Conservation (phyloP, 176 grass and related monocot species). For the Tillandsia leiboldiana region DNA sequence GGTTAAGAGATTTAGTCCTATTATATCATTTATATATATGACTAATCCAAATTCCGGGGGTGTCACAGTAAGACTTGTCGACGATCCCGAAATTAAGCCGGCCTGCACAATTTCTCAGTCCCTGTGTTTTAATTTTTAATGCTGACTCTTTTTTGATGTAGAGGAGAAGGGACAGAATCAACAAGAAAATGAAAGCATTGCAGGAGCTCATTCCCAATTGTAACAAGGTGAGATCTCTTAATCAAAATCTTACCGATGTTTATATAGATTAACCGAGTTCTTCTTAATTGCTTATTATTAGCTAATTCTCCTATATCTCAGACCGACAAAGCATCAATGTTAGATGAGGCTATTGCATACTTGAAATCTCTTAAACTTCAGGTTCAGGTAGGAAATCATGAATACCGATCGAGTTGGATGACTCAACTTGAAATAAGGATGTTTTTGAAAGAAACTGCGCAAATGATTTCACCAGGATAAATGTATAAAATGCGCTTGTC, state of each 20-base stretch:
- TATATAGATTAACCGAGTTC: too few species aligned
- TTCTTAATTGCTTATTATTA: neutral
- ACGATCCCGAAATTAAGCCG: neutral
- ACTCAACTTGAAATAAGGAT: neutral
- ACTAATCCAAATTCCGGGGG: too few species aligned
- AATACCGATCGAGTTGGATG: neutral
- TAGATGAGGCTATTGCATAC: constrained; percentile 95
- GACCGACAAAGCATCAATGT: constrained; percentile 95
- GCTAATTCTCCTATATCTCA: constrained; percentile 3
- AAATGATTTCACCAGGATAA: too few species aligned
- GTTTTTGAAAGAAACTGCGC: neutral
- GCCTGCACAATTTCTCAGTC: neutral
- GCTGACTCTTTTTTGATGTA: constrained; percentile 21
- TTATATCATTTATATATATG: too few species aligned
- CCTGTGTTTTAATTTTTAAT: neutral
- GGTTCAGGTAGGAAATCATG: constrained; percentile 42
- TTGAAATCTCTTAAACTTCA: constrained; percentile 90
- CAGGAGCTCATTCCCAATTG: constrained; percentile 95
- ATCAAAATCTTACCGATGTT: neutral
- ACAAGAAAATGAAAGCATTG: constrained; percentile 93
- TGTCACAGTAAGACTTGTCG: constrained; percentile 12
- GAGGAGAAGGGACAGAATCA: constrained; percentile 95
- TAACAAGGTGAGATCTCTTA: constrained; percentile 54
- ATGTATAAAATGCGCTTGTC: neutral
- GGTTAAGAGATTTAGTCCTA: too few species aligned